Evolutionary conservation across 495 filamentous ascomycete species (phyloP).

Genomic region (Penicillium alfredii): DNA sequence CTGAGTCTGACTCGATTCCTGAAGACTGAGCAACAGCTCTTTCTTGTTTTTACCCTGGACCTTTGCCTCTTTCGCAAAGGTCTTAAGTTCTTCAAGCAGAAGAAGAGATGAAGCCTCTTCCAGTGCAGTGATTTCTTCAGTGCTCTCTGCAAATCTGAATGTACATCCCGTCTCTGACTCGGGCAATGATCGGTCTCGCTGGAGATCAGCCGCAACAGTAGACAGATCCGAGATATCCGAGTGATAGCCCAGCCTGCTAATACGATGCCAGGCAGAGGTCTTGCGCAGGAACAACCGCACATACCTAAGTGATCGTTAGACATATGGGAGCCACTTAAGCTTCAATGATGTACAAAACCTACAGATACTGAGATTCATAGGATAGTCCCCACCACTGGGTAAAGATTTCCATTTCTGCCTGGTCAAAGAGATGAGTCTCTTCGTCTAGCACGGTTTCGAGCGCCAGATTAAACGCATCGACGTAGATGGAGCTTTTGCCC

Average conservation of each 20-base stretch:
- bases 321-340: too few species aligned
- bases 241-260: constrained; percentile 68
- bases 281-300: constrained; percentile 93
- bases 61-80: constrained; percentile 78
- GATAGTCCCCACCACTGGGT: constrained; percentile 62
- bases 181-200: constrained; percentile 34
- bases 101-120: constrained; percentile 83
- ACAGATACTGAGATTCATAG: constrained; percentile 93
- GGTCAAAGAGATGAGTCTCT: constrained; percentile 81
- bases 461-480: constrained; percentile 94
- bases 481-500: constrained; percentile 83
- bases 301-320: constrained; percentile 51
- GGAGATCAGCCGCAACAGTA: constrained; percentile 56
- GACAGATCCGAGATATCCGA: constrained; percentile 73
- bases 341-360: too few species aligned
- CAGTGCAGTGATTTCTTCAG: constrained; percentile 65
- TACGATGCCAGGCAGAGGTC: constrained; percentile 88
- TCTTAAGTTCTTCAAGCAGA: constrained; percentile 78
- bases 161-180: constrained; percentile 31
- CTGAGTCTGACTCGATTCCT: constrained; percentile 65
- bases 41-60: constrained; percentile 85
- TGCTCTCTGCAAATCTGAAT: constrained; percentile 78
- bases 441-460: constrained; percentile 86
- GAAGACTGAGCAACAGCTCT: constrained; percentile 67
- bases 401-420: constrained; percentile 74